These are phyloP conservation scores for Claviceps maximensis DNA, from an alignment of 2,329 filamentous ascomycete species.

Conservation along the genomic window DNA sequence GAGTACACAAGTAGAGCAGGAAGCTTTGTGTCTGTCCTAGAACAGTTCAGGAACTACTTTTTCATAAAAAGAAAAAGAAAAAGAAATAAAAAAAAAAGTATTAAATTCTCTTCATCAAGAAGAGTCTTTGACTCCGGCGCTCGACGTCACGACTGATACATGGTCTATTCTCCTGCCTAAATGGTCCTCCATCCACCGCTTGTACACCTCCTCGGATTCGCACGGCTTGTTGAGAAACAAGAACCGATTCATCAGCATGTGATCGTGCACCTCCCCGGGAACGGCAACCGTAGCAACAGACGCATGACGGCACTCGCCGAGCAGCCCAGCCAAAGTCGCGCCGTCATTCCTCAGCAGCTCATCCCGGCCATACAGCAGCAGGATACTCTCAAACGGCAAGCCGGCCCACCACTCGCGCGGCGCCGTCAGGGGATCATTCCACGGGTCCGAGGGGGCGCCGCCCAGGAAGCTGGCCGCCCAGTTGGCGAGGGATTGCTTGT, in stretches of 20 bases:
- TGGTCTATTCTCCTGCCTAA: background rate
- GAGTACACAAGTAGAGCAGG: too few relatives aligned
- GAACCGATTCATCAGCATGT: constrained; percentile 5
- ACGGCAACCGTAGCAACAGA: background rate
- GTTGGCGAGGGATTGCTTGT: background rate
- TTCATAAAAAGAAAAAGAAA: too few relatives aligned
- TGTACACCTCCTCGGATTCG: constrained; percentile 1
- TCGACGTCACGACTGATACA: too few relatives aligned
- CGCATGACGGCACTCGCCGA: background rate
- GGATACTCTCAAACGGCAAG: constrained; percentile 1
- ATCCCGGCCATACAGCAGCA: constrained; percentile 2
- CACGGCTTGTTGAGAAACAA: constrained; percentile 1
- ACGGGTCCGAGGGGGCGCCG: constrained; percentile 1
- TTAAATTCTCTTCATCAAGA: too few relatives aligned
- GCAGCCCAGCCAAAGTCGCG: background rate
- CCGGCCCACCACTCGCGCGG: constrained; percentile 4
- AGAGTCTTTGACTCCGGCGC: too few relatives aligned
- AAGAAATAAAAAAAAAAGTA: too few relatives aligned
- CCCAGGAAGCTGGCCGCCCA: constrained; percentile 2
- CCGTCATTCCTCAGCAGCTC: constrained; percentile 3
- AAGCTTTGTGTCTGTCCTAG: too few relatives aligned
- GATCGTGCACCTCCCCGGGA: constrained; percentile 2
- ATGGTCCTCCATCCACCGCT: constrained; percentile 2
- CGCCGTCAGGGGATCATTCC: constrained; percentile 6
- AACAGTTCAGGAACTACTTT: too few relatives aligned